A percentile compares a stretch with the other conserved stretches of the same genome.
phyloP scores from a whole-genome alignment of 345 rosid species.

The Brassica cretica region DNA sequence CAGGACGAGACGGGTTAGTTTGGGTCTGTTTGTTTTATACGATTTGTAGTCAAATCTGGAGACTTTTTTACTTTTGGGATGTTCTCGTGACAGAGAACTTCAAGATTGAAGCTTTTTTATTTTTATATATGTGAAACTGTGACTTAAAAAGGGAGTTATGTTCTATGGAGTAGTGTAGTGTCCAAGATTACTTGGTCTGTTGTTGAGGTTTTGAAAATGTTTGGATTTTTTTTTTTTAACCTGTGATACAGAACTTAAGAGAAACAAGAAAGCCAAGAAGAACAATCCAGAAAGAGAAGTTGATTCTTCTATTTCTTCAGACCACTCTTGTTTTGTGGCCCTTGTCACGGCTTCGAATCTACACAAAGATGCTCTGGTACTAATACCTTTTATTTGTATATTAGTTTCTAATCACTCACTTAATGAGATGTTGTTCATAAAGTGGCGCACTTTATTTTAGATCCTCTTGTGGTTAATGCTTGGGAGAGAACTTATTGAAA shows the following conservation, averaged over 20 bases:
- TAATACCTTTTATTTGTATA: neutral
- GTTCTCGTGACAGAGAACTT: neutral
- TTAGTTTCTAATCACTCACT: neutral
- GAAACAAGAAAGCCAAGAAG: conserved; percentile 4
- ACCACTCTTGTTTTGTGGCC: neutral
- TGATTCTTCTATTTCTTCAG: neutral
- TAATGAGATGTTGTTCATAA: neutral
- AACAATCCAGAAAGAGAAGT: neutral
- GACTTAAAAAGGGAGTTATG: neutral
- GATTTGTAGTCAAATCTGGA: neutral
- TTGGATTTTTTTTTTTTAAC: neutral
- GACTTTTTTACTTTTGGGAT: neutral
- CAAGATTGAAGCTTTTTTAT: neutral
- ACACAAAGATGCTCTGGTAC: conserved; percentile 1
- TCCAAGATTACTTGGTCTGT: neutral
- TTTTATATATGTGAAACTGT: neutral
- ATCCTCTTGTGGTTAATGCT: neutral
- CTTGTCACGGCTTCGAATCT: conserved; percentile 12
- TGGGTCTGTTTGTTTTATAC: neutral
- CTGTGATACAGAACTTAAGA: neutral
- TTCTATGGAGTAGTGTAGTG: neutral
- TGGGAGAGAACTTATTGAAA: neutral
- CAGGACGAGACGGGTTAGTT: neutral
- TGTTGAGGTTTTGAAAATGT: neutral
- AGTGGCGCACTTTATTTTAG: neutral